Base-by-base conservation (phyloP, 169 alveolate genomes). In the Plasmodium relictum region DNA sequence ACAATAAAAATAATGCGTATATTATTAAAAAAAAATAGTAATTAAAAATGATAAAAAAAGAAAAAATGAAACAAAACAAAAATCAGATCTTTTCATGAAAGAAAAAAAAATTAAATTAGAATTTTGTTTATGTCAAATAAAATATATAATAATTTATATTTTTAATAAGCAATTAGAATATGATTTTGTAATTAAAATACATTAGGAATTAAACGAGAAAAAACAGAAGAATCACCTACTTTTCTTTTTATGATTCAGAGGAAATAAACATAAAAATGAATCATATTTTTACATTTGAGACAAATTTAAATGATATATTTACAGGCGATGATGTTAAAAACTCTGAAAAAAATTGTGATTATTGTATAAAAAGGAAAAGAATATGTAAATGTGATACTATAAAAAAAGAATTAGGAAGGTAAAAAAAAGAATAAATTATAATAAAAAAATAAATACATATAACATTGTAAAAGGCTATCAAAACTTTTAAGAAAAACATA, bases 401-500 rank as follows among this genome's bases (percentile, higher is more conserved):
- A 31, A 56, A 66, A 62, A 71, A 70, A 74, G 92, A 85, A 50
- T 44, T 85, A 9, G 92, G 92, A 59, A 69, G 92, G 92, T 85
- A 70, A 59, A 39, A 26, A 14, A 16, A 24, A 26, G 52, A 54
- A 72, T 26, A 7, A 52, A 24, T 26, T 12, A 20, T 12, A 24
- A 72, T 10, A 10, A n/a, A 0, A 4, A 71, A 10, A 52, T 45
- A 26, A n/a, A 9, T 22, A 48, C 22, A 16, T 16, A 70, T 44
- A 50, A 50, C 22, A 50, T 50, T 14, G n/a, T 50, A 2, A 7
- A 50, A 50, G 12, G 6, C 2, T 50, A 58, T 58, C 31, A 31
- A 69, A n/a, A n/a, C n/a, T n/a, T n/a, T n/a, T n/a, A n/a, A n/a
- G n/a, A n/a, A n/a, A n/a, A n/a, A n/a, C n/a, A n/a, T n/a, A n/a